Evolutionary conservation across 768 basidiomycete species (phyloP).

Genomic region (Saitozyma sp.): DNA sequence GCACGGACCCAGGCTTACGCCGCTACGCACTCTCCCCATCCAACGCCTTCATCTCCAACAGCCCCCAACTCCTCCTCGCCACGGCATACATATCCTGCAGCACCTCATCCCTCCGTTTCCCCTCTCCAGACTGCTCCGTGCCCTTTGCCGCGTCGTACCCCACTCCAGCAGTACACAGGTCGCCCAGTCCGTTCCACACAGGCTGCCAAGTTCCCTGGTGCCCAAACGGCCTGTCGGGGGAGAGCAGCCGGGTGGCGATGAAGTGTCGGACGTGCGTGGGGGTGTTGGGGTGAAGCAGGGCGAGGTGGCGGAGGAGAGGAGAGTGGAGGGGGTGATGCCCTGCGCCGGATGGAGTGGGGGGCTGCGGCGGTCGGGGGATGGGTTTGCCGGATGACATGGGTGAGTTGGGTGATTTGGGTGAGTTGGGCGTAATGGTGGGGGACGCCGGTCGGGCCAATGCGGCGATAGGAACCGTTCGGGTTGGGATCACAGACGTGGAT

Average conservation of each 20-base stretch:
- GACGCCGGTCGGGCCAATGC: no score
- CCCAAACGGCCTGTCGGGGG: constrained; percentile 30
- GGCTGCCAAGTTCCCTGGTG: constrained; percentile 20
- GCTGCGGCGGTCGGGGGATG: background rate
- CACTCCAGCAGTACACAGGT: constrained; percentile 27
- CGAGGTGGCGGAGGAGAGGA: constrained; percentile 25
- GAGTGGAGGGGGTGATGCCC: constrained; percentile 13
- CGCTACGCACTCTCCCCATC: background rate
- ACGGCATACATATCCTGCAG: constrained; percentile 37
- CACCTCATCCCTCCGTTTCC: constrained; percentile 22
- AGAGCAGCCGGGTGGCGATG: constrained; percentile 31
- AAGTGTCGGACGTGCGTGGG: constrained; percentile 27
- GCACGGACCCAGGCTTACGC: no score
- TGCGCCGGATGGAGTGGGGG: constrained; percentile 1
- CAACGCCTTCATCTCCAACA: constrained; percentile 20
- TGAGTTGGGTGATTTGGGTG: background rate
- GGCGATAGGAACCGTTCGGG: no score
- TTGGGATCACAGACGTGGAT: no score
- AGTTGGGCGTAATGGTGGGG: no score
- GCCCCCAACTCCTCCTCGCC: constrained; percentile 32
- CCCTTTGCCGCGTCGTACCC: constrained; percentile 27
- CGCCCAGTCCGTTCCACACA: constrained; percentile 16
- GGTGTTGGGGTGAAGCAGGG: constrained; percentile 30
- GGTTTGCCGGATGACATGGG: background rate
- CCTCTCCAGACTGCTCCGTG: constrained; percentile 14